A percentile compares a stretch with the other conserved stretches of the same genome.
Conservation (phyloP, 202 grass and related monocot species). For the Digitaria exilis region DNA sequence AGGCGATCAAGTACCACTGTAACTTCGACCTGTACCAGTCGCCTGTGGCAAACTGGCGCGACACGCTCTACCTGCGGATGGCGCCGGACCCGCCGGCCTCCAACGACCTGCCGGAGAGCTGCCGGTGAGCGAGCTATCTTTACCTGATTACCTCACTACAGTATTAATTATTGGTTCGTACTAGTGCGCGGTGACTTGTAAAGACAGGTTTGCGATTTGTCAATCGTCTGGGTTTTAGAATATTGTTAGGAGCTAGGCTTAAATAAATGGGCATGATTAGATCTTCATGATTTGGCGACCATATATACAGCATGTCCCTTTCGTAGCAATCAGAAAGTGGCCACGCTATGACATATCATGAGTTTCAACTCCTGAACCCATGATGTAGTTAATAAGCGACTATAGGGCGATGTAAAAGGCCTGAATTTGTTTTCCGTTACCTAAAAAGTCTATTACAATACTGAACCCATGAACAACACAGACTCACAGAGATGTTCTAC, state of each 20-base stretch:
- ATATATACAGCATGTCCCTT: not conserved
- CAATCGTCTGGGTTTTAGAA: not conserved
- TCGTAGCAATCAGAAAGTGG: not conserved
- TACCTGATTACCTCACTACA: not conserved
- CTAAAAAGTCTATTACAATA: not conserved
- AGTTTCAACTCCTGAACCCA: not conserved
- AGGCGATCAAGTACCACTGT: slow-evolving; percentile 53
- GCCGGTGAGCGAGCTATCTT: slow-evolving; percentile 29
- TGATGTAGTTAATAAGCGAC: too few relatives aligned
- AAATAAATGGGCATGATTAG: not conserved
- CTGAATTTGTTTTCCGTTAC: too few relatives aligned
- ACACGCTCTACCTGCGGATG: slow-evolving; percentile 62
- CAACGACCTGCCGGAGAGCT: slow-evolving; percentile 45
- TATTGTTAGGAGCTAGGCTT: not conserved
- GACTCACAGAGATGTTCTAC: too few relatives aligned
- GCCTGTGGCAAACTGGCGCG: slow-evolving; percentile 59
- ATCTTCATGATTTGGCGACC: not conserved
- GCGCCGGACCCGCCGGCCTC: slow-evolving; percentile 51
- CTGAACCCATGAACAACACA: too few relatives aligned
- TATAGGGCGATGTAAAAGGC: not conserved
- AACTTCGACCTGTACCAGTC: slow-evolving; percentile 73
- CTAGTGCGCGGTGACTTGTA: not conserved
- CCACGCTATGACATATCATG: not conserved
- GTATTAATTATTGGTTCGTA: not conserved
- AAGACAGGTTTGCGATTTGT: not conserved